phyloP scores from a whole-genome alignment of 495 filamentous ascomycete species.

The Trichoderma orchidacearum region DNA sequence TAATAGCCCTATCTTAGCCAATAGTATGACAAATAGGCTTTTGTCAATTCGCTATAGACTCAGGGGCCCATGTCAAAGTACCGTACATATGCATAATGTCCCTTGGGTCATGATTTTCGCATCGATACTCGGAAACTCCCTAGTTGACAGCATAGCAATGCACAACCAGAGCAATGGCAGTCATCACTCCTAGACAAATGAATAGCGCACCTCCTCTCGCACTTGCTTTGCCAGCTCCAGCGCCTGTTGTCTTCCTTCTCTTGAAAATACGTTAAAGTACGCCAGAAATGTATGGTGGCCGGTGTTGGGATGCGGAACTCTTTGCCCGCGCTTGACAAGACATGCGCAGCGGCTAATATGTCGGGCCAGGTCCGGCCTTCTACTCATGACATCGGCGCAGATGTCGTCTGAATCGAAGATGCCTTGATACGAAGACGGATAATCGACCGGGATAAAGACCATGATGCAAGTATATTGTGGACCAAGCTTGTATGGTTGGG shows the following conservation, averaged over 20 bases:
- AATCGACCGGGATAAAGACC: constrained; percentile 14
- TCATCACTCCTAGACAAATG: too few species aligned
- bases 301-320: constrained; percentile 13
- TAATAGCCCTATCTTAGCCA: too few species aligned
- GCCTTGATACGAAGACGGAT: constrained; percentile 11
- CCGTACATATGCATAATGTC: too few species aligned
- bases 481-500: constrained; percentile 13
- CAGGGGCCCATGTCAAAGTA: too few species aligned
- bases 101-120: too few species aligned
- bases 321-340: constrained; percentile 16
- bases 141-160: too few species aligned
- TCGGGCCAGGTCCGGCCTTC: constrained; percentile 17
- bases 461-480: constrained; percentile 13
- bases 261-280: constrained; percentile 23
- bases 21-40: too few species aligned
- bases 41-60: too few species aligned
- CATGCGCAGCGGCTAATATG: constrained; percentile 14
- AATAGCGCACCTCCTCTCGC: constrained; percentile 13
- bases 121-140: too few species aligned
- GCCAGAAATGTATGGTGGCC: constrained; percentile 17
- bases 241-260: constrained; percentile 12
- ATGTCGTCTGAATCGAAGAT: constrained; percentile 25
- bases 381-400: constrained; percentile 16
- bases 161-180: too few species aligned
- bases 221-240: constrained; percentile 12